Evolutionary conservation across 2,329 filamentous ascomycete genomes (phyloP).

Genomic region (Fusarium metavorans): DNA sequence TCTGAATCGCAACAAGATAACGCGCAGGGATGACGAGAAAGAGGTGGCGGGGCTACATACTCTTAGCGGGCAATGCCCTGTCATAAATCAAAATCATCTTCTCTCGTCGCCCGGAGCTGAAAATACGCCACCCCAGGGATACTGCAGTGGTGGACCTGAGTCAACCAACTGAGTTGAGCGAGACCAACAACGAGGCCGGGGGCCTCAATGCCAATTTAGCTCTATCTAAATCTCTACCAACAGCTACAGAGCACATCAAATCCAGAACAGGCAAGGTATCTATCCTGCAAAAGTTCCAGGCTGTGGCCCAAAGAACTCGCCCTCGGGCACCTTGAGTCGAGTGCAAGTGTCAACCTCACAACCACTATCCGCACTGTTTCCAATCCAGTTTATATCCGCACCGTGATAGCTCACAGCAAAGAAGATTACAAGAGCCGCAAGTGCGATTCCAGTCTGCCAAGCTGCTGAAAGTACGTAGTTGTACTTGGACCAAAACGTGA

Average conservation of each 20-base stretch:
- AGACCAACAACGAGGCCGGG: too few relatives aligned
- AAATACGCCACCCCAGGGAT: too few relatives aligned
- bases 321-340: slow-evolving; percentile 39
- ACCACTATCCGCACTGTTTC: slow-evolving; percentile 50
- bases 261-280: background rate
- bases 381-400: slow-evolving; percentile 58
- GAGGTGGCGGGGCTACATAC: too few relatives aligned
- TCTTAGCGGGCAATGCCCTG: too few relatives aligned
- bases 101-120: too few relatives aligned
- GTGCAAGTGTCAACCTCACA: slow-evolving; percentile 44
- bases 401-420: slow-evolving; percentile 58
- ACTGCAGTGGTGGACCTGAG: too few relatives aligned
- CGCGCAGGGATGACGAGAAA: too few relatives aligned
- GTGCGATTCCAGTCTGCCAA: slow-evolving; percentile 58
- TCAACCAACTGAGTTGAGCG: too few relatives aligned
- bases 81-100: too few relatives aligned
- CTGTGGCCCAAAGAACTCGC: slow-evolving; percentile 47
- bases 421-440: slow-evolving; percentile 62
- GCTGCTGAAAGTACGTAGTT: slow-evolving; percentile 63
- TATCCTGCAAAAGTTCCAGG: slow-evolving; percentile 28
- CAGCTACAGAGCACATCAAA: background rate
- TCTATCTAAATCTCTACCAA: background rate
- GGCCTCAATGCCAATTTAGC: too few relatives aligned
- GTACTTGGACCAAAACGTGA: slow-evolving; percentile 63
- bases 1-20: too few relatives aligned